Base-by-base conservation (phyloP, 1,284 basidiomycete genomes). In the Butyriboletus regius region DNA sequence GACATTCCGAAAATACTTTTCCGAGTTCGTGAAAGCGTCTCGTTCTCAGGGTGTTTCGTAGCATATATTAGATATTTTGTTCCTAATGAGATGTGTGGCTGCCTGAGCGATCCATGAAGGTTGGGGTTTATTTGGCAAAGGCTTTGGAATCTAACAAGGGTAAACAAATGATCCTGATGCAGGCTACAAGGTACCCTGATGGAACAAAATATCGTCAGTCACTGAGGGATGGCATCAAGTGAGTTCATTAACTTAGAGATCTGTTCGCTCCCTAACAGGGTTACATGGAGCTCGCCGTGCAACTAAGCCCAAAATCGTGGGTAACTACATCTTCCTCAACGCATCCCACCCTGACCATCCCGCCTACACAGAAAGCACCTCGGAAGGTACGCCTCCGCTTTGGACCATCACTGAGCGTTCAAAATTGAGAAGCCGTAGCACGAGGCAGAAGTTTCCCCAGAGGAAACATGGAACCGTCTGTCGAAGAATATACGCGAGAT, bases 401-500 rank as follows among this genome's bases (percentile, higher is more conserved):
- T 29, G 13, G 31, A 15, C 10, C 10, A 46, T 48, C 17, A 12
- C 20, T 7, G 28, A 33, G 3, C 31, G 20, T 42, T 42, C 6
- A 7, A 37, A 36, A 48, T 20, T 50, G 20, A 60, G 34, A 49
- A 28, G 18, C 22, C 38, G 29, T 38, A 88, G 86, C 82, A 81
- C 69, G 83, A 81, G 13, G 76, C 81, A 28, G 81, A 83, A 48
- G 76, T 85, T 44, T 81, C 82, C 28, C 73, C 80, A 18, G 79
- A 86, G 41, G 79, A 83, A 56, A 88, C 81, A 42, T 93, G 91
- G 89, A 63, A 75, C 18, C 78, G 81, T 56, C 73, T 96, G 14
- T 77, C 85, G 17, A 74, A 75, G 49, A 97, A 97, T 57, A 94
- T 99, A 59, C 79, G 82, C 51, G 91, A 97, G 74, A 98, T 99